Percentiles rank a stretch among this genome's conserved stretches.
phyloP scores from a whole-genome alignment of 768 basidiomycete species.

The Amylocystis lapponica region DNA sequence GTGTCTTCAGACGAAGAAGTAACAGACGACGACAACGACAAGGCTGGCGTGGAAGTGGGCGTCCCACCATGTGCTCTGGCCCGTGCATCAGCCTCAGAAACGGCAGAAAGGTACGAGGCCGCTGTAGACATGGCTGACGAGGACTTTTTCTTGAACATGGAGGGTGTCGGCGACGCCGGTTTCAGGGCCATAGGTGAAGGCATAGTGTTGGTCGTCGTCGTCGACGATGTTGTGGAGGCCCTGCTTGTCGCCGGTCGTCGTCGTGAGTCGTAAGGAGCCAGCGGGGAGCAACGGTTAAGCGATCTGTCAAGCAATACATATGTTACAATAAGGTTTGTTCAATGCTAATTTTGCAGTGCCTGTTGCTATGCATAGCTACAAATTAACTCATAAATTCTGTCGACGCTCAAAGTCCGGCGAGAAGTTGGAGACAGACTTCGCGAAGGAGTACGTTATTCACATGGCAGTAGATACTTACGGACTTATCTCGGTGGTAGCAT shows the following conservation, averaged over 20 bases:
- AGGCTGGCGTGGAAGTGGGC: constrained; percentile 61
- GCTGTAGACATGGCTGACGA: constrained; percentile 42
- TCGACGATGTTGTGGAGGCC: constrained; percentile 5
- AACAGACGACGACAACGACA: constrained; percentile 69
- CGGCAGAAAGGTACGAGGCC: constrained; percentile 53
- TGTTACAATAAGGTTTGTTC: too few relatives aligned
- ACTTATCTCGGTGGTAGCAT: too few relatives aligned
- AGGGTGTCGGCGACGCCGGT: constrained; percentile 42
- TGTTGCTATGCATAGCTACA: too few relatives aligned
- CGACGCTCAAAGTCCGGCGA: too few relatives aligned
- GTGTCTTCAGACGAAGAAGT: constrained; percentile 68
- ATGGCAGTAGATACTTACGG: too few relatives aligned
- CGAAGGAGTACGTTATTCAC: too few relatives aligned
- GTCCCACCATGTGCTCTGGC: constrained; percentile 44
- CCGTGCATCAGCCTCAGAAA: constrained; percentile 63
- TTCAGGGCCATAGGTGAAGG: constrained; percentile 64
- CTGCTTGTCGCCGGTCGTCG: neutral
- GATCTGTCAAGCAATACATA: too few relatives aligned
- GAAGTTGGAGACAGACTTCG: too few relatives aligned
- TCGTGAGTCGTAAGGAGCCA: too few relatives aligned
- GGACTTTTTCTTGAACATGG: constrained; percentile 54
- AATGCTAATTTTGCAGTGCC: too few relatives aligned
- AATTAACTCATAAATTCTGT: too few relatives aligned
- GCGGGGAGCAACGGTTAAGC: too few relatives aligned
- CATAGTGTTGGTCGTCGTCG: constrained; percentile 21